Evolutionary conservation across 2,329 filamentous ascomycete genomes (phyloP), one percentile per base, ranked within the genome.

Genomic region (Apiospora rasikravindrae): DNA sequence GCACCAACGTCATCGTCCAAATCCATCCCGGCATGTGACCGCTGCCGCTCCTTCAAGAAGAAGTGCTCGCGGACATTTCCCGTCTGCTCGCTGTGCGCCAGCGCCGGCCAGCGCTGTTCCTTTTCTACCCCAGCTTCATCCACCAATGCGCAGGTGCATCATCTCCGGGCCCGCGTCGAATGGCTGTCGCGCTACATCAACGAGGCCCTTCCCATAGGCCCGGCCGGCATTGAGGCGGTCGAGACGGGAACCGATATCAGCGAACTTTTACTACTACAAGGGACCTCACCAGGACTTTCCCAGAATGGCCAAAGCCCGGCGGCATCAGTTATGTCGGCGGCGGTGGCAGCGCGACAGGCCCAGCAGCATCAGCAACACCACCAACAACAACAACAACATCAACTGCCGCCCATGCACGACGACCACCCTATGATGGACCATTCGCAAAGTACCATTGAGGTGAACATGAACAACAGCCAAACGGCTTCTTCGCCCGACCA

Each of bases 41-140:
- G 84, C 49, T 86, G 84, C 75, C 83, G 84, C 66, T 81, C 78
- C 73, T 83, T 85, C 76, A 86, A 86, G 77, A 86, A 86, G 79
- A 84, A 83, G 72, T 86, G 84, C 75, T 84, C 82, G 66, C 80
- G 83, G 49, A 84, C 82, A 0, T 81, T 82, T 73, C 84, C 81
- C 33, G 77, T 78, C 19, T 86, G 84, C 75, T 78, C 80, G 5
- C 78, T 84, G 1, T 85, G 84, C 73, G 79, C 80, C 67, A 80
- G 77, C 42, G 81, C 83, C 13, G 83, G 82, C 24, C 79, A 83
- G 61, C 79, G 79, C 45, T 86, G 84, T 75, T 84, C 79, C 69
- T 82, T 77, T 71, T 81, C 76, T 14, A 79, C 78, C 13, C 77
- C 78, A 49, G 76, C 77, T 4, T 74, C 77, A 14, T 77, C 77